Base-by-base conservation (phyloP, 2,329 filamentous ascomycete species). In the Penicillium vulpinum region DNA sequence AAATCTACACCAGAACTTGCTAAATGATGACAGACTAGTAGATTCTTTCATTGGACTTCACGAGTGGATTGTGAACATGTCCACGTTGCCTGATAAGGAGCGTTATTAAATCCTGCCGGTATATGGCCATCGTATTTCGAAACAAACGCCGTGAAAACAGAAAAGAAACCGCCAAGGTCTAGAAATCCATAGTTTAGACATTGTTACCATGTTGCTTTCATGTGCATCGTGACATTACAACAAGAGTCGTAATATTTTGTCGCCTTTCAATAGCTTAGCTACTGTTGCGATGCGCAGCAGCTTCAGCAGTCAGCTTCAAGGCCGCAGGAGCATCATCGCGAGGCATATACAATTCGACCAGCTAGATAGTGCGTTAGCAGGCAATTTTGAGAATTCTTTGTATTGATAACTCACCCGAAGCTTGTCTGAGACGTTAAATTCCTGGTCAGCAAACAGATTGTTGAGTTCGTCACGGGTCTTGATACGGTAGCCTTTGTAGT, bases 261-360 rank as follows among this genome's bases (percentile, higher is more conserved):
- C 24, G 24, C 8, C 9, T 9, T 46, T 35, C 33, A 33, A 11
- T 10, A 2, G 21, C 53, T 59, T 69, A 68, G 48, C 62, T 63
- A 71, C 92, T 92, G 71, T 92, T 93, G 49, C 80, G 85, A 76
- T 78, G 85, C 6, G 89, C 89, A 44, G 86, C 87, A 5, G 87
- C 86, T 72, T 88, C 82, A 0, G 89, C 88, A 22, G 89, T 91
- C 68, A 86, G 75, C 66, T 88, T 84, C 64, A 95, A 73, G 5
- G 85, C 85, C 46, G 81, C 78, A 0, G 91, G 91, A 13, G 90
- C 90, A 75, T 95, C 91, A 58, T 91, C 83, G 75, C 84, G 88
- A 10, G 86, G 87, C 85, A 95, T 91, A 68, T 90, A 88, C 48
- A 95, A 68, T 79, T 95, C 91, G 40, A 95, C 90, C 70, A 95